A percentile compares a stretch with the other conserved stretches of the same genome.
Conservation (phyloP, 306 rosid species). For the Lupinus albus region DNA sequence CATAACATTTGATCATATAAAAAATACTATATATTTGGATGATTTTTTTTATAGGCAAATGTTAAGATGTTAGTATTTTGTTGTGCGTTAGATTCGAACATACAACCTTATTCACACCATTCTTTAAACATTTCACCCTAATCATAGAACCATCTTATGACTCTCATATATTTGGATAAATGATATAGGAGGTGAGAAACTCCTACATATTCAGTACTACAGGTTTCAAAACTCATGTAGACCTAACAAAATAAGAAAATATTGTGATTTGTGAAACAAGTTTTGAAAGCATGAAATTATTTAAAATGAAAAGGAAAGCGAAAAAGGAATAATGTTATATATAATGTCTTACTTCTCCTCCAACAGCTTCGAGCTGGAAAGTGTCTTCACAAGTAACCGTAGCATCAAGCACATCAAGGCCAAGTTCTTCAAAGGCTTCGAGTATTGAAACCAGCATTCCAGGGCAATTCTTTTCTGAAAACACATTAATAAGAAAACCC, state of each 20-base stretch:
- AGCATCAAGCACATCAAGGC: slow-evolving; percentile 88
- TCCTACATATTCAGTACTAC: background rate
- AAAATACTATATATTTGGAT: no score
- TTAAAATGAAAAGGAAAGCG: background rate
- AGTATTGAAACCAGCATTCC: slow-evolving; percentile 73
- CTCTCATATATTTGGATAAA: background rate
- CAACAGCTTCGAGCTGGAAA: slow-evolving; percentile 78
- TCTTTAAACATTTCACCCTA: no score
- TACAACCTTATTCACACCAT: no score
- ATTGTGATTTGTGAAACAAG: background rate
- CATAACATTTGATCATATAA: no score
- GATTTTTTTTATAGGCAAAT: no score
- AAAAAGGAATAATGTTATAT: background rate
- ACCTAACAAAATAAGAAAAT: background rate
- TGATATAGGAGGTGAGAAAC: background rate
- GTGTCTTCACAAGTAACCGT: slow-evolving; percentile 84
- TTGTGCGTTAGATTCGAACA: no score
- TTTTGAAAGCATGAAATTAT: background rate
- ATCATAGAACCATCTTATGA: no score
- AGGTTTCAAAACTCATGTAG: background rate
- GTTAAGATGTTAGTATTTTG: no score
- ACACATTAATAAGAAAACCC: slow-evolving; percentile 74
- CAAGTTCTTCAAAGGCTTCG: slow-evolving; percentile 76
- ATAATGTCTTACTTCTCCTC: slow-evolving; percentile 70
- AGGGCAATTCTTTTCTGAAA: slow-evolving; percentile 64